A percentile compares a stretch with the other conserved stretches of the same genome.
These are phyloP conservation scores for Chytriomyces sp. DNA, from an alignment of 192 early-diverging fungal species.

Conservation along the genomic window DNA sequence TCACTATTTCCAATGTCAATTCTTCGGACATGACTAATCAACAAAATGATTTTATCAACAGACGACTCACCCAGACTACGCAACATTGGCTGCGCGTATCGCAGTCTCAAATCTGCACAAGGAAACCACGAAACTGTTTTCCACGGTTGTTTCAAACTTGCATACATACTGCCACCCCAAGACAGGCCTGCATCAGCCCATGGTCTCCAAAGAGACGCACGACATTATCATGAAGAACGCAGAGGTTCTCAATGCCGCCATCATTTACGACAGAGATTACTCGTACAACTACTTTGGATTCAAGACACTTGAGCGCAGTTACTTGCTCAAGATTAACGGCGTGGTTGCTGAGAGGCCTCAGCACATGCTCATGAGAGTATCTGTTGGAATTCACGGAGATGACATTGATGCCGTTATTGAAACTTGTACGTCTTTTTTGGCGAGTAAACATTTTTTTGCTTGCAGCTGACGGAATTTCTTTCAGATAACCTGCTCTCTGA, in stretches of 20 bases:
- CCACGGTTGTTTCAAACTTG: slow-evolving; percentile 82
- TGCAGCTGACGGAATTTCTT: neutral
- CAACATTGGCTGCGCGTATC: slow-evolving; percentile 93
- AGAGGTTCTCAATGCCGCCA: slow-evolving; percentile 88
- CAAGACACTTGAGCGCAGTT: slow-evolving; percentile 97
- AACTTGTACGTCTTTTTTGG: slow-evolving; percentile 50
- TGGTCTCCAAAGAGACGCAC: slow-evolving; percentile 85
- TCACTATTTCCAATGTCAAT: neutral
- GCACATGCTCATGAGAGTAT: slow-evolving; percentile 98
- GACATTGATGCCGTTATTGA: slow-evolving; percentile 92
- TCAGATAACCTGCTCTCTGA: slow-evolving; percentile 85
- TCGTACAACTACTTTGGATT: slow-evolving; percentile 99
- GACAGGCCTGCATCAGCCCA: slow-evolving; percentile 81
- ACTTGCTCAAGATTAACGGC: slow-evolving; percentile 86
- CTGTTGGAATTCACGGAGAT: slow-evolving; percentile 93
- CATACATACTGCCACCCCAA: slow-evolving; percentile 90
- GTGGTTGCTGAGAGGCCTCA: slow-evolving; percentile 93
- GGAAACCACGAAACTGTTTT: slow-evolving; percentile 75
- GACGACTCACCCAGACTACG: slow-evolving; percentile 96
- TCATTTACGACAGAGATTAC: slow-evolving; percentile 97
- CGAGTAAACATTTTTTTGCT: too few species aligned
- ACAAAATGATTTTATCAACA: slow-evolving; percentile 21
- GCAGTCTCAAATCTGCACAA: slow-evolving; percentile 90
- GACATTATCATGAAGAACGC: slow-evolving; percentile 70
- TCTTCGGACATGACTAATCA: neutral